Evolutionary conservation across 2,329 filamentous ascomycete genomes (phyloP).

Genomic region (Cytospora piceae): DNA sequence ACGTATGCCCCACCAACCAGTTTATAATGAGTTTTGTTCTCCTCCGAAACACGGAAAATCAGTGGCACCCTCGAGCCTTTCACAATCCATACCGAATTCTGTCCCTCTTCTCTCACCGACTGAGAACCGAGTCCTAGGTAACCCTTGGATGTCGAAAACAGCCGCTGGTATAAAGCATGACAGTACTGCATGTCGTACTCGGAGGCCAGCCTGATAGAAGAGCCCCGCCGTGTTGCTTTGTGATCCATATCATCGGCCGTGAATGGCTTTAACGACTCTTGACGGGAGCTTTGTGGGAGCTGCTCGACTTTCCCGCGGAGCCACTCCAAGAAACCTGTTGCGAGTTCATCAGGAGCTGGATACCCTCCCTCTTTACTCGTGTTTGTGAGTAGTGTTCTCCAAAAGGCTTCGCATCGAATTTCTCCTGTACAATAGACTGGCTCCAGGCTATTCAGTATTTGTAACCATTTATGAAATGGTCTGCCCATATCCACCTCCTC

Average conservation of each 20-base stretch:
- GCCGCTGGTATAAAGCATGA: constrained; percentile 2
- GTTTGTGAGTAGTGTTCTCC: constrained; percentile 10
- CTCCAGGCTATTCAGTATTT: not conserved
- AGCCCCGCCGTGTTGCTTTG: not conserved
- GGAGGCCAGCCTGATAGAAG: not conserved
- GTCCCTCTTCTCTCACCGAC: not conserved
- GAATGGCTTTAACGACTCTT: not conserved
- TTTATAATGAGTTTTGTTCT: not conserved
- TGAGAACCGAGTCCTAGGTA: not conserved
- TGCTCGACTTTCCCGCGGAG: not conserved
- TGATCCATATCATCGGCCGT: too few species aligned
- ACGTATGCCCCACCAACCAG: constrained; percentile 14
- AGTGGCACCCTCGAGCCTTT: constrained; percentile 8
- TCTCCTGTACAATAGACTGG: not conserved
- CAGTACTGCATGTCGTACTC: constrained; percentile 5
- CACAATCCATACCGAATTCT: constrained; percentile 10
- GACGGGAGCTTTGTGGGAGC: not conserved
- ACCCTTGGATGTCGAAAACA: not conserved
- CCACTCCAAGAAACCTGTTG: constrained; percentile 1
- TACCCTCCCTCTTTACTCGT: not conserved
- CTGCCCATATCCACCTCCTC: not conserved
- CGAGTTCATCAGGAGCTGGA: not conserved
- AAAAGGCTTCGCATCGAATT: constrained; percentile 1
- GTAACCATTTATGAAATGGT: not conserved
- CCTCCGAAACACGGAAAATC: not conserved